Percentiles rank a stretch among this genome's conserved stretches.
Evolutionary conservation across 352 stramenopile genomes (phyloP).

Genomic region (Phytopythium boreale): DNA sequence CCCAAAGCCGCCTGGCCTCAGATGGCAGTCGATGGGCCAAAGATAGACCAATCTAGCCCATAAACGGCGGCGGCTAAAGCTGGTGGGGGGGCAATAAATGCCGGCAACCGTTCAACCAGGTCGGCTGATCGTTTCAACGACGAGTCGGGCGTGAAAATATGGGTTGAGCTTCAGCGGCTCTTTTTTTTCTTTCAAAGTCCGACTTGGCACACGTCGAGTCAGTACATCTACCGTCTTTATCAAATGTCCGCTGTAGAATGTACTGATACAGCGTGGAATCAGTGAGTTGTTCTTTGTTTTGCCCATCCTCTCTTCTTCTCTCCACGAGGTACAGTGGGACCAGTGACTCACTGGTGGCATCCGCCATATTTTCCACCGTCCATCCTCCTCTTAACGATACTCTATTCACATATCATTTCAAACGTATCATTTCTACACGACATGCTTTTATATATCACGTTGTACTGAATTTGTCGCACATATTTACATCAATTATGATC

Average conservation of each 20-base stretch:
- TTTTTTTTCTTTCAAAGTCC: too few species aligned
- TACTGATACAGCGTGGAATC: background rate
- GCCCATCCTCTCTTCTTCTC: background rate
- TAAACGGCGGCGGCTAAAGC: background rate
- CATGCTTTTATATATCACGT: too few species aligned
- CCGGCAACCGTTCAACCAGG: background rate
- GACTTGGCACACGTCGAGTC: background rate
- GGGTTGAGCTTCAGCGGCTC: background rate
- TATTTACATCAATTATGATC: too few species aligned
- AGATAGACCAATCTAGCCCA: background rate
- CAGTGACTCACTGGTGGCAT: background rate
- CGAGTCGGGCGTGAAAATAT: background rate
- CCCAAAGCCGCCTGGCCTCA: too few species aligned
- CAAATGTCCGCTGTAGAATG: background rate
- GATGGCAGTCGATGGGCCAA: background rate
- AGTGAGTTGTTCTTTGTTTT: background rate
- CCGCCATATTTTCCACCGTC: background rate
- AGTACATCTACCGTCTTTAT: background rate
- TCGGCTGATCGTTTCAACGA: background rate
- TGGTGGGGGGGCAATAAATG: background rate
- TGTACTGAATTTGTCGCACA: too few species aligned
- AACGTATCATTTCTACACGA: too few species aligned
- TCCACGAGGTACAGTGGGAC: background rate
- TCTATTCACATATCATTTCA: background rate
- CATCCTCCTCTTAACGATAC: background rate